Evolutionary conservation across 306 rosid genomes (phyloP).

Genomic region (Fagus sylvatica): DNA sequence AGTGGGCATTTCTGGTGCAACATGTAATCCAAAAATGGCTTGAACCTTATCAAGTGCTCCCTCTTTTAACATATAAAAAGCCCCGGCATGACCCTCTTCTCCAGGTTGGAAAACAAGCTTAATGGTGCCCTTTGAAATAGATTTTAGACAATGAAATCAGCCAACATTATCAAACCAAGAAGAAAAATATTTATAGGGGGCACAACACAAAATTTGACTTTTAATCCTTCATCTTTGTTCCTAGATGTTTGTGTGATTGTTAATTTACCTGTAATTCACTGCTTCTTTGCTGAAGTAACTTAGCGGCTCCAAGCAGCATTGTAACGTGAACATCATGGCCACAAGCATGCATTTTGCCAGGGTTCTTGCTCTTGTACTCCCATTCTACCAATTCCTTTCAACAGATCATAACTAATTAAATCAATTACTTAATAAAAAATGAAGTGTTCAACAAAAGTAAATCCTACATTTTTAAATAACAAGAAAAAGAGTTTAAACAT

Average conservation of each 20-base stretch:
- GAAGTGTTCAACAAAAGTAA: neutral
- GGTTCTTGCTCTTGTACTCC: slow-evolving; percentile 61
- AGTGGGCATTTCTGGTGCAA: slow-evolving; percentile 26
- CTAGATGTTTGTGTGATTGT: neutral
- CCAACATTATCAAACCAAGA: neutral
- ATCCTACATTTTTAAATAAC: neutral
- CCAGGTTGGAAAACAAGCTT: slow-evolving; percentile 69
- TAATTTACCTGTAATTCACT: slow-evolving; percentile 40
- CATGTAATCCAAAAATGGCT: slow-evolving; percentile 55
- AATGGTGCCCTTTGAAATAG: slow-evolving; percentile 49
- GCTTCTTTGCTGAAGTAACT: slow-evolving; percentile 46
- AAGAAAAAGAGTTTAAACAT: neutral
- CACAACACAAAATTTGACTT: neutral
- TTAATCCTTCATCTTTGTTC: neutral
- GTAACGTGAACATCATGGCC: slow-evolving; percentile 65
- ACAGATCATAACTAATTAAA: neutral
- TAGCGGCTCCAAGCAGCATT: slow-evolving; percentile 70
- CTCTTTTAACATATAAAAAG: slow-evolving; percentile 52
- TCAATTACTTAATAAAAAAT: neutral
- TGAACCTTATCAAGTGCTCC: slow-evolving; percentile 47
- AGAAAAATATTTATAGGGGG: neutral
- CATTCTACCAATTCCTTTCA: slow-evolving; percentile 67
- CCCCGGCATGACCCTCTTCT: slow-evolving; percentile 59
- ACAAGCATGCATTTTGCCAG: slow-evolving; percentile 65
- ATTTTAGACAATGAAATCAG: neutral